phyloP scores from a whole-genome alignment of 257 asterid species.

The Echium plantagineum region DNA sequence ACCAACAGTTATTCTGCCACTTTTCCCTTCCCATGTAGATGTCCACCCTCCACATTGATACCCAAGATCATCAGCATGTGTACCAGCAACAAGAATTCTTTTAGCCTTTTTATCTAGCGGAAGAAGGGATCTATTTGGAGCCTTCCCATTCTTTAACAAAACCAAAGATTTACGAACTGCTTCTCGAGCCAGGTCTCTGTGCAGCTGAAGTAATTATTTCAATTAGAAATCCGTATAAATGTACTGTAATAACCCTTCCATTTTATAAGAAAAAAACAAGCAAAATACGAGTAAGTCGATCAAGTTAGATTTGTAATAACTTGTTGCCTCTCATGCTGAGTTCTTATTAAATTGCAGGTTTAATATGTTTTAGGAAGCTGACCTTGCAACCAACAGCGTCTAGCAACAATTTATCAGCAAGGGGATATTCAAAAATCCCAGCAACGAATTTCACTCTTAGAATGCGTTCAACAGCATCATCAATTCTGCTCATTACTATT shows the following conservation, averaged over 20 bases:
- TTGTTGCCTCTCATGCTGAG: not conserved
- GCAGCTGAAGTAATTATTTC: constrained; percentile 16
- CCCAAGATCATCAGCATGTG: constrained; percentile 64
- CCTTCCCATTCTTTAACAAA: constrained; percentile 64
- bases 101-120: constrained; percentile 46
- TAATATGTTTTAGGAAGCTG: constrained; percentile 13
- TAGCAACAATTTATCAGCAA: constrained; percentile 44
- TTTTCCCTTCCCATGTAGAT: constrained; percentile 60
- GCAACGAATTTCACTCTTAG: constrained; percentile 71
- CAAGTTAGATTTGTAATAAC: too few species aligned
- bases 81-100: constrained; percentile 53
- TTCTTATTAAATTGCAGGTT: not conserved
- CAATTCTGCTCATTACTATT: constrained; percentile 59
- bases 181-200: constrained; percentile 28
- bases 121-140: constrained; percentile 44
- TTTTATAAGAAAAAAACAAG: too few species aligned
- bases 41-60: constrained; percentile 92
- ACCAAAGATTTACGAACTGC: constrained; percentile 46
- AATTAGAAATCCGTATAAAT: not conserved
- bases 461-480: constrained; percentile 78
- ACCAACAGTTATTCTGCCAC: constrained; percentile 71
- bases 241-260: too few species aligned
- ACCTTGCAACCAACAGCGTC: constrained; percentile 59
- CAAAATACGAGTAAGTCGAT: not conserved
- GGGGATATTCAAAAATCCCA: constrained; percentile 68